Base-by-base conservation (phyloP, 140 eudicot species). In the Eryngium alpinum region DNA sequence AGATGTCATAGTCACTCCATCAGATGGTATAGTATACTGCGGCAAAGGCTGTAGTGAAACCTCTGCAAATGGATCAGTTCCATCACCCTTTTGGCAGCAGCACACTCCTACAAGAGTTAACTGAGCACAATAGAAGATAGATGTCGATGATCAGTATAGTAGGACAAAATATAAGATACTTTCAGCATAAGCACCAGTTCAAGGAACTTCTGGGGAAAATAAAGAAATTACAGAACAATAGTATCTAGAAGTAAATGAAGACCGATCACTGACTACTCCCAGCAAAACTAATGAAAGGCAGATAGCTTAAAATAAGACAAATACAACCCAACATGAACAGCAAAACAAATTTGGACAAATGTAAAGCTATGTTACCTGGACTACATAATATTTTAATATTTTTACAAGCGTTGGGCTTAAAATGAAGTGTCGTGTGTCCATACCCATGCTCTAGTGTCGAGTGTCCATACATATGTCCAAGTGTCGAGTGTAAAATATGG, bases 1-100 rank as follows among this genome's bases (percentile, higher is more conserved):
- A 84, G 92, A 91, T n/a, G 99, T 96, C 96, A 93, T 93, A 32
- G 99, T 93, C 79, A 93, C 96, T 67, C 96, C 99, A 96, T 96
- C 99, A 63, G 98, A 91, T 75, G 99, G 96, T 79, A 96, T 87
- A 49, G 90, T 88, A 82, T 96, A 93, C 73, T 93, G 98, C 4
- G 96, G 94, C 86, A 96, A 82, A 51, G 96, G 94, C 83, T 96
- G 99, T 57, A 96, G 92, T 27, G 99, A 86, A 82, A 96, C 92
- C 87, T 96, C 98, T 25, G 96, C 91, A 89, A 90, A 93, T 22
- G 99, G 98, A 86, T 96, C 99, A 46, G 90, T 90, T 84, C 96
- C 99, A 75, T 96, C 99, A 90, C 93, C 91, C n/a, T 87, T 88
- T 79, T 90, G 92, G 60, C 98, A 88, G 86, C 98, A 96, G 86